Conservation (phyloP, 1,284 basidiomycete species). For the Dichomitus squalens region DNA sequence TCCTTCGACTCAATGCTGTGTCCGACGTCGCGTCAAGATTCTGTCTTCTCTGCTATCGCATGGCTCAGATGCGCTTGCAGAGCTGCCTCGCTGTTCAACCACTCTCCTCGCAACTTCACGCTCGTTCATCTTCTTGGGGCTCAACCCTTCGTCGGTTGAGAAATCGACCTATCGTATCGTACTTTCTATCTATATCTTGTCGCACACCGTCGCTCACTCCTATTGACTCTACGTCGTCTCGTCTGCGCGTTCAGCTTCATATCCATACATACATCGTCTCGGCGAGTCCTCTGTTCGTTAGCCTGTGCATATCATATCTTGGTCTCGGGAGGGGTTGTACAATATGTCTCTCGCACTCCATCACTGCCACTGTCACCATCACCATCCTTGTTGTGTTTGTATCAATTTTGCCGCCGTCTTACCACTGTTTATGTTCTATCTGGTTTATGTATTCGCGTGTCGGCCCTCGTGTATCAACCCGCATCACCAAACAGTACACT, state of each 20-base stretch:
- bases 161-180: background rate
- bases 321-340: no score
- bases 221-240: background rate
- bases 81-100: background rate
- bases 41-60: background rate
- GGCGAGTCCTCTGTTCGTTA: no score
- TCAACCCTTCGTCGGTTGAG: background rate
- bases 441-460: no score
- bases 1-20: background rate
- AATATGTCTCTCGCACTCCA: no score
- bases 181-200: conserved; percentile 4
- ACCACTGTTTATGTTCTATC: no score
- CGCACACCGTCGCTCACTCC: background rate
- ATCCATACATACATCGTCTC: background rate
- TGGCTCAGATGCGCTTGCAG: conserved; percentile 4
- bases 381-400: no score
- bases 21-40: background rate
- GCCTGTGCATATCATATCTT: no score
- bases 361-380: no score
- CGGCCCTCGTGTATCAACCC: no score
- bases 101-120: background rate
- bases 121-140: background rate
- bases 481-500: no score
- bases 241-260: background rate
- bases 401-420: no score